Evolutionary conservation across 2,329 filamentous ascomycete species (phyloP).

Genomic region (Colletotrichum sp.): DNA sequence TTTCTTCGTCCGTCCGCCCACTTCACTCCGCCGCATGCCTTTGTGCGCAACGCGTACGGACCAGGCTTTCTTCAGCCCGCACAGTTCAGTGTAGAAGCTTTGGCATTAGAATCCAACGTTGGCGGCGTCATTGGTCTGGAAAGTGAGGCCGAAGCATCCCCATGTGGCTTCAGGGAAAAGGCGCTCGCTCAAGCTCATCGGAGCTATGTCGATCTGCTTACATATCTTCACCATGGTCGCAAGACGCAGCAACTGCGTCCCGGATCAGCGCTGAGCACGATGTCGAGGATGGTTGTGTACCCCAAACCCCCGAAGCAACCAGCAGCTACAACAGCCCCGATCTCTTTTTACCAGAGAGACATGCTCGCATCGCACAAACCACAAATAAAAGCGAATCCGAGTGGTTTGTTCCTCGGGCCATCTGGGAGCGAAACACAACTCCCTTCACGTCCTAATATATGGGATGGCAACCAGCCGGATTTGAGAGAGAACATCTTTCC

Average conservation of each 20-base stretch:
- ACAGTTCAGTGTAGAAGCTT: slow-evolving; percentile 33
- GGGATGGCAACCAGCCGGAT: background rate
- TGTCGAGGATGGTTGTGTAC: slow-evolving; percentile 58
- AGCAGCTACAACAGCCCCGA: background rate
- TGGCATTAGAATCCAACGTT: slow-evolving; percentile 30
- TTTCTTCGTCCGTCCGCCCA: background rate
- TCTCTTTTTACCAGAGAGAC: background rate
- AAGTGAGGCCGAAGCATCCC: slow-evolving; percentile 23
- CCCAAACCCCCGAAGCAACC: slow-evolving; percentile 53
- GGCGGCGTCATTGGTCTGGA: slow-evolving; percentile 19
- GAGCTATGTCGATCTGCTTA: slow-evolving; percentile 73
- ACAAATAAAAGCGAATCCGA: background rate
- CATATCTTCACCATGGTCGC: slow-evolving; percentile 66
- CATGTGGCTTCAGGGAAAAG: slow-evolving; percentile 67
- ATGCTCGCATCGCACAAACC: background rate
- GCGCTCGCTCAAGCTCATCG: slow-evolving; percentile 73
- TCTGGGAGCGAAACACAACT: background rate
- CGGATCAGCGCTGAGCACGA: slow-evolving; percentile 34
- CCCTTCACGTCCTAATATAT: background rate
- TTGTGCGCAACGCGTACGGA: background rate
- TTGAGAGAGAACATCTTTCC: background rate
- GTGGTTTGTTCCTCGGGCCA: background rate
- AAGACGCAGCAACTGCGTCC: slow-evolving; percentile 47
- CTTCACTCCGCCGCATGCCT: background rate
- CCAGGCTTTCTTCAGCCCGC: background rate